phyloP scores from a whole-genome alignment of 1,284 basidiomycete species.

The Malassezia brasiliensis region DNA sequence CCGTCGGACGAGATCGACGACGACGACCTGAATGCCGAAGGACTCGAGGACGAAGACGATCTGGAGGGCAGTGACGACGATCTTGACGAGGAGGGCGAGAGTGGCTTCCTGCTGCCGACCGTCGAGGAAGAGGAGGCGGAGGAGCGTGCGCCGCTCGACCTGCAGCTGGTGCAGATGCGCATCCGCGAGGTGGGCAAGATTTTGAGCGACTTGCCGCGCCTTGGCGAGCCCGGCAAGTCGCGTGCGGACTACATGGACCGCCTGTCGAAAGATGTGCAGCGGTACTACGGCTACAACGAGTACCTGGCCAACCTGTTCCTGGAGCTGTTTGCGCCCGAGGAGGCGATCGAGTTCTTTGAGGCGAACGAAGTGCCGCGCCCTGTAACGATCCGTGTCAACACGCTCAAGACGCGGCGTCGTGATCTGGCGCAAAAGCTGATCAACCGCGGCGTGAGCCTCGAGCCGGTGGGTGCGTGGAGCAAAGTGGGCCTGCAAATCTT shows the following conservation, averaged over 20 bases:
- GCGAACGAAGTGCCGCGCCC: conserved; percentile 92
- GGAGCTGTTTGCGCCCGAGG: conserved; percentile 80
- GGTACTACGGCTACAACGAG: conserved; percentile 93
- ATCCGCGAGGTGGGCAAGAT: conserved; percentile 80
- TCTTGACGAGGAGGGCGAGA: conserved; percentile 53
- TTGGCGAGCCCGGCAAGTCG: conserved; percentile 57
- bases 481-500: conserved; percentile 97
- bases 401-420: conserved; percentile 78
- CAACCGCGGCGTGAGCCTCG: conserved; percentile 81
- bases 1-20: conserved; percentile 47
- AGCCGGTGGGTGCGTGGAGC: conserved; percentile 97
- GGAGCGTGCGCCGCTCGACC: conserved; percentile 53
- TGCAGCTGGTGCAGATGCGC: conserved; percentile 73
- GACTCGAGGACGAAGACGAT: conserved; percentile 12
- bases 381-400: conserved; percentile 96
- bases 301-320: conserved; percentile 91
- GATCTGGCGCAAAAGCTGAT: conserved; percentile 90
- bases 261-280: conserved; percentile 59
- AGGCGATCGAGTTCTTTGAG: conserved; percentile 91
- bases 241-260: conserved; percentile 75
- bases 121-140: conserved; percentile 71
- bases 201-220: conserved; percentile 50
- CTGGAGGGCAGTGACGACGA: conserved; percentile 19
- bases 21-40: conserved; percentile 5
- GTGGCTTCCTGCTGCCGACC: conserved; percentile 66